A percentile compares a stretch with the other conserved stretches of the same genome.
Evolutionary conservation across 805 yeast species (phyloP).

Genomic region (Nadsonia fulvescens): DNA sequence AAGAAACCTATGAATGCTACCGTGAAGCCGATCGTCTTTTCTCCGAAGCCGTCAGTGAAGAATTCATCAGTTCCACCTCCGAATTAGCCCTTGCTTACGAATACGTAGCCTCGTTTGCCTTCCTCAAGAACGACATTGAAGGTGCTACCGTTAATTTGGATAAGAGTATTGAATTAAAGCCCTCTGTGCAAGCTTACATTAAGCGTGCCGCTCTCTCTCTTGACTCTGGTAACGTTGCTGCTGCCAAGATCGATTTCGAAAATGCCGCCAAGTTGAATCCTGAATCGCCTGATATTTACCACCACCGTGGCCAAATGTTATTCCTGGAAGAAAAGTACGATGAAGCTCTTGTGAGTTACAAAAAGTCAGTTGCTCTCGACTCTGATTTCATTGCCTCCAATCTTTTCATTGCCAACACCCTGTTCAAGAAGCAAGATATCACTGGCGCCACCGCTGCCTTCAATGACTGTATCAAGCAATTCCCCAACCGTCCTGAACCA

Average conservation of each 20-base stretch:
- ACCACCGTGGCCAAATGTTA: constrained; percentile 86
- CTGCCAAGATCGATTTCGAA: constrained; percentile 49
- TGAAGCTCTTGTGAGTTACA: constrained; percentile 58
- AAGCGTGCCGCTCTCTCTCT: constrained; percentile 69
- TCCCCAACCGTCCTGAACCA: constrained; percentile 79
- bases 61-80: constrained; percentile 11
- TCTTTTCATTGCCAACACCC: constrained; percentile 6
- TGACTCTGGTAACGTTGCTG: constrained; percentile 49
- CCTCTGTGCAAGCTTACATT: constrained; percentile 63
- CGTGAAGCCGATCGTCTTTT: constrained; percentile 38
- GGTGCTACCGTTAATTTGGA: constrained; percentile 47
- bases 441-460: constrained; percentile 7
- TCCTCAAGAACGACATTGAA: constrained; percentile 57
- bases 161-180: constrained; percentile 43
- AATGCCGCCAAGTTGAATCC: constrained; percentile 55
- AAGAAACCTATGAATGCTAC: constrained; percentile 35
- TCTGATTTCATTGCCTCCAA: constrained; percentile 56
- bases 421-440: constrained; percentile 5
- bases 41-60: constrained; percentile 15
- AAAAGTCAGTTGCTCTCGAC: constrained; percentile 57
- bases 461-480: constrained; percentile 25
- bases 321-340: constrained; percentile 62
- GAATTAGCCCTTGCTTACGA: constrained; percentile 60
- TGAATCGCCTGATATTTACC: constrained; percentile 62
- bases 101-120: constrained; percentile 65